These are phyloP conservation scores for Rhazya stricta DNA, from an alignment of 257 asterid species.

Conservation along the genomic window DNA sequence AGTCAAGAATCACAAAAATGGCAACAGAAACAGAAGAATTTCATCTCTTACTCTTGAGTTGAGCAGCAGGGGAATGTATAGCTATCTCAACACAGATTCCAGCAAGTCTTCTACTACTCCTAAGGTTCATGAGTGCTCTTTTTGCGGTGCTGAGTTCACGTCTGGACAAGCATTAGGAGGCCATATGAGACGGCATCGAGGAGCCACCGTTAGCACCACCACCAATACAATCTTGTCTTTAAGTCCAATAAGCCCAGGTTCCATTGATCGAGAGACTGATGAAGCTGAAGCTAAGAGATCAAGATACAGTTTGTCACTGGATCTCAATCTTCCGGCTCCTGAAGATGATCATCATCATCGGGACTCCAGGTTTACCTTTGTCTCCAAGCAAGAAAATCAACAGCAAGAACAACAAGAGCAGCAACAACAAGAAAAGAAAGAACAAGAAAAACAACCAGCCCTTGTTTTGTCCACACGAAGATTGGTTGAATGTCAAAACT, in stretches of 20 bases:
- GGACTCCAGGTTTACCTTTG: conserved; percentile 23
- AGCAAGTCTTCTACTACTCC: conserved; percentile 20
- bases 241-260: conserved; percentile 26
- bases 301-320: conserved; percentile 39
- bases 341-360: conserved; percentile 39
- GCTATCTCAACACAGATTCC: not conserved
- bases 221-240: conserved; percentile 30
- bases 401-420: conserved; percentile 26
- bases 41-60: conserved; percentile 29
- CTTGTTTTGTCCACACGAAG: conserved; percentile 38
- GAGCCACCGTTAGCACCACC: conserved; percentile 21
- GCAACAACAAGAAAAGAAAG: conserved; percentile 6
- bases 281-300: conserved; percentile 22
- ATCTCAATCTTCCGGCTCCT: conserved; percentile 74
- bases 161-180: conserved; percentile 50
- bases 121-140: conserved; percentile 31
- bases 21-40: conserved; percentile 2
- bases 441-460: conserved; percentile 18
- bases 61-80: conserved; percentile 14
- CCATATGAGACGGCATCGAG: conserved; percentile 45
- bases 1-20: conserved; percentile 13
- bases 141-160: conserved; percentile 40
- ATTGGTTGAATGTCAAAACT: conserved; percentile 39
- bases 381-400: conserved; percentile 22
- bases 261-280: conserved; percentile 26